Evolutionary conservation across 2,329 filamentous ascomycete genomes (phyloP).

Genomic region (Teratosphaeria zuluensis): DNA sequence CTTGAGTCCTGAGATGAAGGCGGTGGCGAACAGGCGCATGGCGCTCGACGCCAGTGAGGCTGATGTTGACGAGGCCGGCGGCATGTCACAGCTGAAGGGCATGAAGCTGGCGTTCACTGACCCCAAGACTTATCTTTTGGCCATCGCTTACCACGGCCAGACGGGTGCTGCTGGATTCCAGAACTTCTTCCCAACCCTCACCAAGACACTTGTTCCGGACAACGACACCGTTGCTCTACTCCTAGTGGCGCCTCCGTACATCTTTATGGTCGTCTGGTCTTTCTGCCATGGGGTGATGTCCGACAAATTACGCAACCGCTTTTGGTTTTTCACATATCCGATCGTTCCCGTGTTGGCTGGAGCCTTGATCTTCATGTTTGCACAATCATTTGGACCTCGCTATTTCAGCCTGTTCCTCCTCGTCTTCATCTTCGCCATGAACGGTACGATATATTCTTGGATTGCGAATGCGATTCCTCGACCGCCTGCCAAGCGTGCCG

Average conservation of each 20-base stretch:
- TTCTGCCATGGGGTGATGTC: constrained; percentile 36
- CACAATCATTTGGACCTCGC: constrained; percentile 40
- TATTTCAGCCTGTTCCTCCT: constrained; percentile 48
- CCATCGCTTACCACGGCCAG: constrained; percentile 37
- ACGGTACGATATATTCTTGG: constrained; percentile 58
- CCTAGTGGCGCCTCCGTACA: constrained; percentile 44
- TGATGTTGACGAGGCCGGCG: constrained; percentile 40
- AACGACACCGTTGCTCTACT: constrained; percentile 36
- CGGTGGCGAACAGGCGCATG: constrained; percentile 39
- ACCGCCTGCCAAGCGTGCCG: constrained; percentile 64
- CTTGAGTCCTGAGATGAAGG: constrained; percentile 34
- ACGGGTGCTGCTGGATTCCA: constrained; percentile 44
- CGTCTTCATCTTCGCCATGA: constrained; percentile 47
- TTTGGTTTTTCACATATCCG: constrained; percentile 46
- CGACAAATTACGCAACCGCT: constrained; percentile 37
- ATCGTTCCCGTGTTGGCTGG: constrained; percentile 43
- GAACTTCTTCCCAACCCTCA: constrained; percentile 48
- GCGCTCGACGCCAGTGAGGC: constrained; percentile 42
- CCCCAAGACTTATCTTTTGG: constrained; percentile 40
- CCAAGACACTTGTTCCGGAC: constrained; percentile 34
- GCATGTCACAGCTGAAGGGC: constrained; percentile 40
- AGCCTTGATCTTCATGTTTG: constrained; percentile 47
- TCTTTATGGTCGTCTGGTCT: constrained; percentile 44
- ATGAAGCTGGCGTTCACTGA: constrained; percentile 44
- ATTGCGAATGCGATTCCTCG: constrained; percentile 66